Conservation (phyloP, 2,329 filamentous ascomycete species). For the Chalaropsis ovoidea region DNA sequence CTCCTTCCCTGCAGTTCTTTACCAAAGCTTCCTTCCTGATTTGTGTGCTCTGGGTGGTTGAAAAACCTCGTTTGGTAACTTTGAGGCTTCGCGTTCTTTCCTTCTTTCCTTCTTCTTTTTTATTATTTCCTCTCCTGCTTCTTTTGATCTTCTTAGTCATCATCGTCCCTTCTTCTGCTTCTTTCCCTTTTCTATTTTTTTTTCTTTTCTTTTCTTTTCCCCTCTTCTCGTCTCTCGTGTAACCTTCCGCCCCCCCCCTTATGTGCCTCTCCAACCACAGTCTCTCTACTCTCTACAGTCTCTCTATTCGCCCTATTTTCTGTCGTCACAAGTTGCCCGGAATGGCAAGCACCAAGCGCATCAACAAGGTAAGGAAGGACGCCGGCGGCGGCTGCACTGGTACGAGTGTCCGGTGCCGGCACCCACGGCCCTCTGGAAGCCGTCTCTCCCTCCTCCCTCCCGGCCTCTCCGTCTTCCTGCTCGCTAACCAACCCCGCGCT, state of each 20-base stretch:
- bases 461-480: conserved; percentile 20
- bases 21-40: conserved; percentile 12
- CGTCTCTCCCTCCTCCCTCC: conserved; percentile 11
- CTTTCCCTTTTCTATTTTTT: background rate
- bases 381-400: background rate
- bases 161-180: too few species aligned
- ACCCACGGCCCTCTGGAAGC: background rate
- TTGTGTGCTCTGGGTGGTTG: background rate
- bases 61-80: background rate
- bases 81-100: background rate
- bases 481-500: conserved; percentile 26
- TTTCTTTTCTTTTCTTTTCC: background rate
- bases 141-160: too few species aligned
- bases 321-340: conserved; percentile 20
- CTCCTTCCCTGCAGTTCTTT: conserved; percentile 5
- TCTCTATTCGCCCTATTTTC: background rate
- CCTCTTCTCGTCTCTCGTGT: background rate
- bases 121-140: background rate
- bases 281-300: too few species aligned
- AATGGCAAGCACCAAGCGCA: conserved; percentile 38
- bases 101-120: background rate
- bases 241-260: background rate
- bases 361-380: conserved; percentile 34
- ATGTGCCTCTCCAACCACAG: too few species aligned
- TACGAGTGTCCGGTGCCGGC: too few species aligned